phyloP scores from a whole-genome alignment of 805 yeast species.

The Hanseniaspora vineae region DNA sequence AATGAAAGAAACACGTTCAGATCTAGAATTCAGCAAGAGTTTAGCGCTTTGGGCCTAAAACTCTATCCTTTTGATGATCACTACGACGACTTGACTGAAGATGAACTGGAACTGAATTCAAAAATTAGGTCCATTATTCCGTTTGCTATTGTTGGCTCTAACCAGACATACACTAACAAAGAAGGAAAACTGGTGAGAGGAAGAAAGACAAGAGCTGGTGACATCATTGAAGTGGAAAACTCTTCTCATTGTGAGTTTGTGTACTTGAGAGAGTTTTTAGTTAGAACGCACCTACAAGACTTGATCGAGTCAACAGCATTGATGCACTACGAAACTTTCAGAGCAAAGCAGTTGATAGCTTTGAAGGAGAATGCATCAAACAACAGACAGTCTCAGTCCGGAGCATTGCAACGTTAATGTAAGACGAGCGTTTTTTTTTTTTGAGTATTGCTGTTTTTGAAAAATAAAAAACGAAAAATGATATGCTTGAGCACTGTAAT shows the following conservation, averaged over 20 bases:
- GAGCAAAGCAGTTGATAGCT: conserved; percentile 87
- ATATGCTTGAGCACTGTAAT: too few relatives aligned
- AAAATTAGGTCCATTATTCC: conserved; percentile 73
- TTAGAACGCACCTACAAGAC: conserved; percentile 92
- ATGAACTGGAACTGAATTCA: conserved; percentile 58
- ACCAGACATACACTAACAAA: conserved; percentile 30
- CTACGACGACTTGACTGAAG: conserved; percentile 48
- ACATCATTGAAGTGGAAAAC: conserved; percentile 78
- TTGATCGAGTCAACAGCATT: conserved; percentile 84
- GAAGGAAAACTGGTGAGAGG: conserved; percentile 80
- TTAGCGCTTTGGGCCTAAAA: conserved; percentile 55
- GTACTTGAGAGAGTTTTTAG: conserved; percentile 82
- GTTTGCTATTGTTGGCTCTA: conserved; percentile 85
- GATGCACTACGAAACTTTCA: conserved; percentile 82
- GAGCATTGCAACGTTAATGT: conserved; percentile 10
- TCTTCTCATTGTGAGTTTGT: conserved; percentile 93
- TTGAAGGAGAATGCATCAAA: conserved; percentile 73
- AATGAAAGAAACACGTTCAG: conserved; percentile 76
- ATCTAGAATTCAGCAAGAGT: conserved; percentile 63
- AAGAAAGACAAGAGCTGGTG: conserved; percentile 87
- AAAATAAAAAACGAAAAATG: too few relatives aligned
- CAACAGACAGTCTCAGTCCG: conserved; percentile 21
- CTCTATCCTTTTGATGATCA: conserved; percentile 69
- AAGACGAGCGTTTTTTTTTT: too few relatives aligned
- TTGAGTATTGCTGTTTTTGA: too few relatives aligned